Percentiles rank a stretch among this genome's conserved stretches.
phyloP scores from a whole-genome alignment of 495 filamentous ascomycete genomes.

The Tuber magnatum region DNA sequence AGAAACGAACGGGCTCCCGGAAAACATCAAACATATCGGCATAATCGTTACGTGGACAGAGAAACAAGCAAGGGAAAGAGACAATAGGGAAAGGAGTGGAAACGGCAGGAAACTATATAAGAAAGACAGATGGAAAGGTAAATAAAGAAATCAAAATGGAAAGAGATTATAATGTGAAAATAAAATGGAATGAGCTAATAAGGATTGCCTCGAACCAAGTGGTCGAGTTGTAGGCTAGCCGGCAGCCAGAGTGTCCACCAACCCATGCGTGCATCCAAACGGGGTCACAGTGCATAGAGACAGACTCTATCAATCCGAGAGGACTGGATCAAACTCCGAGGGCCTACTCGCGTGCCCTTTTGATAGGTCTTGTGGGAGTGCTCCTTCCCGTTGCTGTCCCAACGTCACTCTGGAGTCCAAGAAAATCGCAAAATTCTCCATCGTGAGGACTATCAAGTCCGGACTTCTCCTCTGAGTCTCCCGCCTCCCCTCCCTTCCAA shows the following conservation, averaged over 20 bases:
- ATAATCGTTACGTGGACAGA: not conserved
- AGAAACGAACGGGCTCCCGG: not conserved
- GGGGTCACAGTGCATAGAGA: not conserved
- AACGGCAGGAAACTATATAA: conserved; percentile 3
- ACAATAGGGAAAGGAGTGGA: not conserved
- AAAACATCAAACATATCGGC: conserved; percentile 4
- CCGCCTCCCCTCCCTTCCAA: conserved; percentile 21
- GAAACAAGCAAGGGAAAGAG: not conserved
- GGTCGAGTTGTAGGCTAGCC: conserved; percentile 28
- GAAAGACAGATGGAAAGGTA: conserved; percentile 5
- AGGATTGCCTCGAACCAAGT: conserved; percentile 24
- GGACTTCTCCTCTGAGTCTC: conserved; percentile 6
- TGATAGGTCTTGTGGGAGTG: conserved; percentile 13
- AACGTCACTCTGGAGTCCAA: not conserved
- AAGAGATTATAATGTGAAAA: conserved; percentile 6
- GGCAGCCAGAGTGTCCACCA: conserved; percentile 20
- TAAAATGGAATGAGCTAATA: conserved; percentile 8
- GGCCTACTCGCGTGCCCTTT: conserved; percentile 18
- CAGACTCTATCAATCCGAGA: not conserved
- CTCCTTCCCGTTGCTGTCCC: conserved; percentile 1
- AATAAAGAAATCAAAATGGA: not conserved
- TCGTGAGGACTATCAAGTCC: conserved; percentile 10
- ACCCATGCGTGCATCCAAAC: conserved; percentile 5
- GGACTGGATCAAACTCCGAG: not conserved
- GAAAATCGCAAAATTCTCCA: conserved; percentile 3